phyloP scores from a whole-genome alignment of 306 rosid species.

The Quercus ilex region DNA sequence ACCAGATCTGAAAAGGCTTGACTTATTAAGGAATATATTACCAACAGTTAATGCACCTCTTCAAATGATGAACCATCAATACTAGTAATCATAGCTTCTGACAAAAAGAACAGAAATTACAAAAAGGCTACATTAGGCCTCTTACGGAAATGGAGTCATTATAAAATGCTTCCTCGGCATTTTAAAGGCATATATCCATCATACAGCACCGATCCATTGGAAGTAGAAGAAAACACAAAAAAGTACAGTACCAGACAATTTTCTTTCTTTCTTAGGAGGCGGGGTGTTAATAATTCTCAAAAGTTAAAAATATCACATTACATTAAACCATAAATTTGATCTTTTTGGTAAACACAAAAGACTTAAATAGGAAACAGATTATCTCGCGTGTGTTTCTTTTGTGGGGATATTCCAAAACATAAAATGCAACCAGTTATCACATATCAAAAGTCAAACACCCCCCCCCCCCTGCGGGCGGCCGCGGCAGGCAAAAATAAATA shows the following conservation, averaged over 20 bases:
- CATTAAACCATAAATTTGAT: not conserved
- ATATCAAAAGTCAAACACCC: too few relatives aligned
- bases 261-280: too few relatives aligned
- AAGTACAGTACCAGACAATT: not conserved
- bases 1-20: conserved; percentile 63
- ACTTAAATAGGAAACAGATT: not conserved
- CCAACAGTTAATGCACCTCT: not conserved
- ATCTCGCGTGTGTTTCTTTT: not conserved
- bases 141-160: not conserved
- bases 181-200: not conserved
- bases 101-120: not conserved
- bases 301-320: not conserved
- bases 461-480: too few relatives aligned
- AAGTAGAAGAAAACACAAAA: not conserved
- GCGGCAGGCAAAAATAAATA: not conserved
- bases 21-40: not conserved
- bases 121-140: not conserved
- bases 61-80: not conserved
- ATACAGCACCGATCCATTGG: not conserved
- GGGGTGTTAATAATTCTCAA: not conserved
- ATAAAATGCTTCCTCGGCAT: not conserved
- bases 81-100: not conserved
- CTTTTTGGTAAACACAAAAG: not conserved
- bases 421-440: not conserved
- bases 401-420: not conserved